Conservation (phyloP, 2,329 filamentous ascomycete species). For the Trichophyton simii region DNA sequence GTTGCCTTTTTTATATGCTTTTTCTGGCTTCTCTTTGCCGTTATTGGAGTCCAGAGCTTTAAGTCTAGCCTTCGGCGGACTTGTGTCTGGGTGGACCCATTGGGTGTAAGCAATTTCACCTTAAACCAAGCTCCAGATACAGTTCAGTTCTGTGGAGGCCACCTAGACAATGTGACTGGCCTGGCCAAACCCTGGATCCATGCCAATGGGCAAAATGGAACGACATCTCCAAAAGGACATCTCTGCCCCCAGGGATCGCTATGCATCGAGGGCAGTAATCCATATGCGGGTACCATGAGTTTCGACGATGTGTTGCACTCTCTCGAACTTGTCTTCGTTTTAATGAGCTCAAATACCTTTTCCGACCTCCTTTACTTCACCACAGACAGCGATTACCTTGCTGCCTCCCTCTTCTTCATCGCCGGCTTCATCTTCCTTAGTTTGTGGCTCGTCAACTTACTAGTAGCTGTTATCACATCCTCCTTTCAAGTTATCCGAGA, state of each 20-base stretch:
- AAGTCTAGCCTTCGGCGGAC: conserved; percentile 66
- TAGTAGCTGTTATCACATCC: conserved; percentile 93
- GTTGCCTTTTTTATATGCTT: conserved; percentile 91
- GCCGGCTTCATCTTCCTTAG: conserved; percentile 76
- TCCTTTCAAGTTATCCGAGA: conserved; percentile 97
- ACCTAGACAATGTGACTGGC: conserved; percentile 51
- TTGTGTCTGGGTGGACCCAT: conserved; percentile 64
- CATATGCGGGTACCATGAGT: conserved; percentile 72
- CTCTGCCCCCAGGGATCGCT: conserved; percentile 73
- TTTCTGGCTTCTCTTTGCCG: conserved; percentile 96
- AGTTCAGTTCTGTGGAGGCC: conserved; percentile 76
- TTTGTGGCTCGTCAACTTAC: conserved; percentile 88
- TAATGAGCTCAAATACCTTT: conserved; percentile 98
- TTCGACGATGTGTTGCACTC: conserved; percentile 94
- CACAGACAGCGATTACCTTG: conserved; percentile 79
- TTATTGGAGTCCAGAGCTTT: conserved; percentile 93
- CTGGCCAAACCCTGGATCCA: conserved; percentile 55
- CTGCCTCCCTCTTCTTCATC: conserved; percentile 65
- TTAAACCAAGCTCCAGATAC: conserved; percentile 43
- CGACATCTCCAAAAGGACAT: conserved; percentile 58
- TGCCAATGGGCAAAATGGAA: conserved; percentile 40
- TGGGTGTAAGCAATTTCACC: conserved; percentile 28
- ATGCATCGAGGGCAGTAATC: conserved; percentile 68
- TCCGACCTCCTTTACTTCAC: conserved; percentile 90
- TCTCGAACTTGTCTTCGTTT: conserved; percentile 85